Conservation (phyloP, 1,139 yeast species). For the Yamadazyma sp. region DNA sequence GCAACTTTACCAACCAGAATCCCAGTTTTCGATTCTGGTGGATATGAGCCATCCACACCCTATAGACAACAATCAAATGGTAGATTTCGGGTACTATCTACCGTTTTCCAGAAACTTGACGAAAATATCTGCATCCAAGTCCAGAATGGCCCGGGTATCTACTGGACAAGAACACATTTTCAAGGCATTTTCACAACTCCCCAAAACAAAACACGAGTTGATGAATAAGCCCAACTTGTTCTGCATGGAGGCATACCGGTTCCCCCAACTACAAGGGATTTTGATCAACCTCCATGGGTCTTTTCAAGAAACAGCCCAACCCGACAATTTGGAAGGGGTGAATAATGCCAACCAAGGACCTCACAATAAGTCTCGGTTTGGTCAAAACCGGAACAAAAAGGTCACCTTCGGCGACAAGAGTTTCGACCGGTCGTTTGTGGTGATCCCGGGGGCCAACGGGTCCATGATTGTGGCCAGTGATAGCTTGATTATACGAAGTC, state of each 20-base stretch:
- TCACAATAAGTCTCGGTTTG: conserved; percentile 28
- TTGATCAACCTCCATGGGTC: conserved; percentile 81
- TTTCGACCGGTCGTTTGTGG: conserved; percentile 85
- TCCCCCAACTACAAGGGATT: conserved; percentile 72
- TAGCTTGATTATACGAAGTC: conserved; percentile 65
- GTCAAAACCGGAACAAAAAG: conserved; percentile 26
- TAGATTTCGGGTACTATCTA: conserved; percentile 64
- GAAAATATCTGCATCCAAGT: conserved; percentile 60
- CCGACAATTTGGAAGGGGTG: conserved; percentile 34
- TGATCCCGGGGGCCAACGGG: conserved; percentile 71
- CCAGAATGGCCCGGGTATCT: conserved; percentile 58
- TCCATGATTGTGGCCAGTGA: conserved; percentile 84
- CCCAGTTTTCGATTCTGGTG: conserved; percentile 75
- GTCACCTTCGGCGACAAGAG: conserved; percentile 60
- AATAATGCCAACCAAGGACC: conserved; percentile 19
- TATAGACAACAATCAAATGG: conserved; percentile 31
- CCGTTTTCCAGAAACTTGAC: conserved; percentile 75
- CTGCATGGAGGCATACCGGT: conserved; percentile 77
- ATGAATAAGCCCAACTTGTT: conserved; percentile 61
- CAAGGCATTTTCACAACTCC: conserved; percentile 63
- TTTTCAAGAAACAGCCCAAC: conserved; percentile 65
- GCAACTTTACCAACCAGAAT: conserved; percentile 74
- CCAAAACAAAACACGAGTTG: conserved; percentile 73
- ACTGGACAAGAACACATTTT: conserved; percentile 70
- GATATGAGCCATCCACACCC: conserved; percentile 55